phyloP scores from a whole-genome alignment of 2,329 filamentous ascomycete genomes.

The Proliferodiscus dingleyae region DNA sequence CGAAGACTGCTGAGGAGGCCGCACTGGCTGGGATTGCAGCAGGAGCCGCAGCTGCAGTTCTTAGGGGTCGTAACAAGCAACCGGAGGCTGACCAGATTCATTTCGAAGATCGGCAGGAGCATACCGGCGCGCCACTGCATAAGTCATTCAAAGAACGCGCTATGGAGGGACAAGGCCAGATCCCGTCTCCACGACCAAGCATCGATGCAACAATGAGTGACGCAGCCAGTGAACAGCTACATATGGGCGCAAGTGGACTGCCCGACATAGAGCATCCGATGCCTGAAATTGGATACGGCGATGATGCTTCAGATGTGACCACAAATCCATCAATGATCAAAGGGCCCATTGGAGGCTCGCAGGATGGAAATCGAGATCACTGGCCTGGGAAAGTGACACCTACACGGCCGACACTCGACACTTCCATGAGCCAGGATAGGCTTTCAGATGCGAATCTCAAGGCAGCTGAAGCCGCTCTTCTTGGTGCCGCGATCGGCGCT shows the following conservation, averaged over 20 bases:
- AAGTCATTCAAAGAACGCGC: slow-evolving; percentile 64
- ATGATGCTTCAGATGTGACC: slow-evolving; percentile 60
- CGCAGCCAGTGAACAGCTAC: slow-evolving; percentile 38
- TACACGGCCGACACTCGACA: slow-evolving; percentile 22
- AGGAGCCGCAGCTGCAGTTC: slow-evolving; percentile 27
- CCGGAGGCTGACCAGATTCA: slow-evolving; percentile 23
- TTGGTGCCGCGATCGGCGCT: slow-evolving; percentile 48
- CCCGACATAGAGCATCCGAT: slow-evolving; percentile 66
- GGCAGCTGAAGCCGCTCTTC: slow-evolving; percentile 32
- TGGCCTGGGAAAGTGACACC: slow-evolving; percentile 55
- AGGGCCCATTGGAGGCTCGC: slow-evolving; percentile 54
- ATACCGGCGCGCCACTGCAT: slow-evolving; percentile 50
- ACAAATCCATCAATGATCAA: slow-evolving; percentile 84
- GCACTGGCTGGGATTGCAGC: slow-evolving; percentile 24
- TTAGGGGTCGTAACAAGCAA: slow-evolving; percentile 25
- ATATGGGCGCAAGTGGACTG: slow-evolving; percentile 64
- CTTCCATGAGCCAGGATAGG: slow-evolving; percentile 6
- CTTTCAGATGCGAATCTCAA: slow-evolving; percentile 26
- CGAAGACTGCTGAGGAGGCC: slow-evolving; percentile 24
- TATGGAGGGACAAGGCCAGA: slow-evolving; percentile 49
- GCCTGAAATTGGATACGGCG: slow-evolving; percentile 68
- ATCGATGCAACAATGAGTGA: slow-evolving; percentile 51
- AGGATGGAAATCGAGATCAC: slow-evolving; percentile 35
- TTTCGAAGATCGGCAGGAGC: slow-evolving; percentile 24
- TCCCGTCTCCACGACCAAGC: slow-evolving; percentile 52